Conservation (phyloP, 208 protist genomes). For the Crithidia expoeki region DNA sequence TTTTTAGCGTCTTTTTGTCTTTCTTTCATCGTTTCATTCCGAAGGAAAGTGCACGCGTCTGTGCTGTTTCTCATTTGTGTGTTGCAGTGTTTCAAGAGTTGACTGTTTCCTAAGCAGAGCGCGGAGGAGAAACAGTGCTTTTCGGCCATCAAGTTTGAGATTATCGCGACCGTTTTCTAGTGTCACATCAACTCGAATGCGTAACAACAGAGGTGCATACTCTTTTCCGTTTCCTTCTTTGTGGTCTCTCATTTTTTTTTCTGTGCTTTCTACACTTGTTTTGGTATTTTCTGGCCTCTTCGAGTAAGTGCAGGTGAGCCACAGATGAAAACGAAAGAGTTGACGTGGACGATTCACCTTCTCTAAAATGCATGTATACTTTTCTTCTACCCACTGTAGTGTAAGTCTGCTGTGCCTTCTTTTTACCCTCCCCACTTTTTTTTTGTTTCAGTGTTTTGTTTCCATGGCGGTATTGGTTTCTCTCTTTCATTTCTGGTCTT, state of each 20-base stretch:
- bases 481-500: too few species aligned
- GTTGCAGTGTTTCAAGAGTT: too few species aligned
- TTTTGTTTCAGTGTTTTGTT: constrained; percentile 3
- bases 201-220: neutral
- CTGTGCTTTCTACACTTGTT: constrained; percentile 1
- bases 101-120: too few species aligned
- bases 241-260: constrained; percentile 4
- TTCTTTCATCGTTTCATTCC: neutral
- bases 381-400: neutral
- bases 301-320: neutral
- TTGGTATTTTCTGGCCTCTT: neutral
- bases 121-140: too few species aligned
- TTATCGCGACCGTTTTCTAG: too few species aligned
- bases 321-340: neutral
- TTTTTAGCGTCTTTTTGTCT: neutral
- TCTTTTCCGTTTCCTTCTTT: neutral
- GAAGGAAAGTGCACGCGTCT: too few species aligned
- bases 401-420: neutral
- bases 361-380: constrained; percentile 2
- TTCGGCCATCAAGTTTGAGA: too few species aligned
- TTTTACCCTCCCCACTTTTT: constrained; percentile 4
- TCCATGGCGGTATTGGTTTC: neutral
- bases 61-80: too few species aligned
- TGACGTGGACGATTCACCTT: constrained; percentile 3
- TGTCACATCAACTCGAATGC: too few species aligned